Percentiles rank a stretch among this genome's conserved stretches.
Evolutionary conservation across 805 yeast genomes (phyloP).

Genomic region (Yarrowia osloensis): DNA sequence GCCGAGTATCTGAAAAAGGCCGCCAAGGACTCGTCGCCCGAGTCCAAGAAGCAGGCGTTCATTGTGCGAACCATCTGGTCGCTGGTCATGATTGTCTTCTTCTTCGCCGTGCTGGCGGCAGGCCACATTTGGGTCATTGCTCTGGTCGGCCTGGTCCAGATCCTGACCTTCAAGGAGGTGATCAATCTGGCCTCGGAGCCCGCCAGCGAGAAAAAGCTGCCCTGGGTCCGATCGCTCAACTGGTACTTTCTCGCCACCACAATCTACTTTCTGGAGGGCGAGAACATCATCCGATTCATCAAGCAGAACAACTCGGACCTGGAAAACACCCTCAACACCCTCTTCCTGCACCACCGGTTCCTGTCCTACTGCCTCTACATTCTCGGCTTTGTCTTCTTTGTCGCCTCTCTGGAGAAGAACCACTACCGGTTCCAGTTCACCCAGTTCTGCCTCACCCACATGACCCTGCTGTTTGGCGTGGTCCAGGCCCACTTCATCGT

Average conservation of each 20-base stretch:
- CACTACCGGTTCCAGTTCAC: slow-evolving; percentile 90
- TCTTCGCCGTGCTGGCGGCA: slow-evolving; percentile 68
- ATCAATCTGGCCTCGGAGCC: slow-evolving; percentile 84
- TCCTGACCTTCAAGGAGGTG: slow-evolving; percentile 86
- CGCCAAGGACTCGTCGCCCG: slow-evolving; percentile 38
- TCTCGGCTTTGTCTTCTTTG: slow-evolving; percentile 86
- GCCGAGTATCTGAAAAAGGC: slow-evolving; percentile 30
- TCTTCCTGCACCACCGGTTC: slow-evolving; percentile 79
- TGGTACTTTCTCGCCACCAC: slow-evolving; percentile 93
- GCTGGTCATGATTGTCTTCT: slow-evolving; percentile 78
- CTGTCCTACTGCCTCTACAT: slow-evolving; percentile 81
- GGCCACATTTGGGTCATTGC: slow-evolving; percentile 84
- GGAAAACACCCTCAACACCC: slow-evolving; percentile 55
- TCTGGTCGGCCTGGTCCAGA: slow-evolving; percentile 71
- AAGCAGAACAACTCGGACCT: slow-evolving; percentile 51
- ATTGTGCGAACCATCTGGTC: slow-evolving; percentile 91
- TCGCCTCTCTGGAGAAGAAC: slow-evolving; percentile 84
- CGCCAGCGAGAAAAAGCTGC: slow-evolving; percentile 77
- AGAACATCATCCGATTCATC: slow-evolving; percentile 71
- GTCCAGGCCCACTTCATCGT: slow-evolving; percentile 93
- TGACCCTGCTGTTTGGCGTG: slow-evolving; percentile 86
- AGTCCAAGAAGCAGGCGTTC: slow-evolving; percentile 78
- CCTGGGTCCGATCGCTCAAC: slow-evolving; percentile 77
- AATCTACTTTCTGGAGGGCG: slow-evolving; percentile 86
- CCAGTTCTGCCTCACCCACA: slow-evolving; percentile 89